Conservation (phyloP, 108 stramenopile genomes). For the Skeletonema menzelii region DNA sequence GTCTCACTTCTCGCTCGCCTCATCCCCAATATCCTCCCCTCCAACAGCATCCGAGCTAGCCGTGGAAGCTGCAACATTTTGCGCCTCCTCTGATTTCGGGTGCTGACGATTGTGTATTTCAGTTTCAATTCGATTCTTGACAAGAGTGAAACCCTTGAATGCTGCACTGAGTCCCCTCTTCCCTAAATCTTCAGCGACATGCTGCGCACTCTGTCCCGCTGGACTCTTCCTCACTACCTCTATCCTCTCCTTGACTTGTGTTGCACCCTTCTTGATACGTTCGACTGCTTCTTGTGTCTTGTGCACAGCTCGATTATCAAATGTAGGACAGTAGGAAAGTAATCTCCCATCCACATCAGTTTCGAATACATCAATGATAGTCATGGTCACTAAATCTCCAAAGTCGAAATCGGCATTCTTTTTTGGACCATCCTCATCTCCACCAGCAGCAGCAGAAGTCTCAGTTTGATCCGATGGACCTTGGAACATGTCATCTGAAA, state of each 20-base stretch:
- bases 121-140: conserved; percentile 37
- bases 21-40: conserved; percentile 5
- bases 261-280: conserved; percentile 66
- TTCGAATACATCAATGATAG: conserved; percentile 91
- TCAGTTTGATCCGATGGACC: not conserved
- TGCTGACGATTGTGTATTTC: conserved; percentile 41
- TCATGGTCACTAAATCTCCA: conserved; percentile 85
- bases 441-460: not conserved
- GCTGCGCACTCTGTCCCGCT: conserved; percentile 55
- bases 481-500: conserved; percentile 18
- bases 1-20: not conserved
- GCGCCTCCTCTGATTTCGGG: not conserved
- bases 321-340: conserved; percentile 87
- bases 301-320: conserved; percentile 80
- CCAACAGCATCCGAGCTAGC: conserved; percentile 1
- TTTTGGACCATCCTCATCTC: not conserved
- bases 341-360: conserved; percentile 82
- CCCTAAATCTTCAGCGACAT: conserved; percentile 31
- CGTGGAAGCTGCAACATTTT: conserved; percentile 26
- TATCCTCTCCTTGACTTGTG: conserved; percentile 51
- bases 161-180: conserved; percentile 37
- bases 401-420: conserved; percentile 57
- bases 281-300: conserved; percentile 77
- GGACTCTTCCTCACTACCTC: conserved; percentile 62
- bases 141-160: conserved; percentile 21